These are phyloP conservation scores for Chenopodium quinoa DNA, from an alignment of 148 eudicot species.

Conservation along the genomic window DNA sequence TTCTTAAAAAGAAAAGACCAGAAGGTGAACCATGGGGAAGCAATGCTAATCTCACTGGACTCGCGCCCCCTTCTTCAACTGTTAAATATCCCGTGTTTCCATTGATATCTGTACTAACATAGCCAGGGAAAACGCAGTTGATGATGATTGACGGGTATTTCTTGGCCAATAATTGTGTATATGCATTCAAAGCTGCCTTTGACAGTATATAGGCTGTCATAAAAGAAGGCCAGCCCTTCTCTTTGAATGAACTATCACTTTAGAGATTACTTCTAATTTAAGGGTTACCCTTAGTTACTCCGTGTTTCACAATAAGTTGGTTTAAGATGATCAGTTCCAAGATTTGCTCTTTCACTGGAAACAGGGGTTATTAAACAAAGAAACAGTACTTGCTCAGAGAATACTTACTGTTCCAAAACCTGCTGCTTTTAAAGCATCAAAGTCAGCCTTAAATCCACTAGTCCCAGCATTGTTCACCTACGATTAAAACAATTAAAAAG, in stretches of 20 bases:
- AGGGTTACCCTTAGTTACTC: too few species aligned
- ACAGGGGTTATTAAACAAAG: too few species aligned
- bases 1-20: slow-evolving; percentile 22
- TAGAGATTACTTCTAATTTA: too few species aligned
- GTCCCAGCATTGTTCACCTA: slow-evolving; percentile 56
- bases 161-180: slow-evolving; percentile 42
- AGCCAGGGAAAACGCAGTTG: slow-evolving; percentile 48
- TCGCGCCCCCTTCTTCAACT: slow-evolving; percentile 47
- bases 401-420: slow-evolving; percentile 14
- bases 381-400: background rate
- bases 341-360: too few species aligned
- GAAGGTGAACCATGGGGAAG: slow-evolving; percentile 32
- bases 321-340: too few species aligned
- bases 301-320: too few species aligned
- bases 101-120: slow-evolving; percentile 40
- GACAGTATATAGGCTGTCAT: slow-evolving; percentile 31
- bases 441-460: slow-evolving; percentile 23
- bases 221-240: slow-evolving; percentile 34
- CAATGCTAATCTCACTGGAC: slow-evolving; percentile 40
- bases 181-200: slow-evolving; percentile 43
- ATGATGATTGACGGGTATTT: slow-evolving; percentile 31
- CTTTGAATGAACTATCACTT: slow-evolving; percentile 2
- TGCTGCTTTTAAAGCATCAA: slow-evolving; percentile 27
- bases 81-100: slow-evolving; percentile 22
- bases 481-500: background rate